Base-by-base conservation (phyloP, 108 stramenopile species). In the Thalassiosira profunda region DNA sequence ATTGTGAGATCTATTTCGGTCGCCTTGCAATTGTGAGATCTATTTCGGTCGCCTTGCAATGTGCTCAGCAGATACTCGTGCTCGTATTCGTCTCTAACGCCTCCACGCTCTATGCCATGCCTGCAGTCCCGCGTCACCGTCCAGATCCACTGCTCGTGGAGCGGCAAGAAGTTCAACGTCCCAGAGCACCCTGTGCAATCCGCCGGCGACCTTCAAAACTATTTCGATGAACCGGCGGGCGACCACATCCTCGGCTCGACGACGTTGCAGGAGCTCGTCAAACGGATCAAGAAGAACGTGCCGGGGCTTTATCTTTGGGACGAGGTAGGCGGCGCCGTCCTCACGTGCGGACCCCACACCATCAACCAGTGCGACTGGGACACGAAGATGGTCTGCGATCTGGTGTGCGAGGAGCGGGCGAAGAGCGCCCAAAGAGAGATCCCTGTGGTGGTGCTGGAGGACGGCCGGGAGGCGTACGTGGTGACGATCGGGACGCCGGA, bases 291-390 rank as follows among this genome's bases (percentile, higher is more conserved):
- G 57, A 20, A 28, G 12, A 29, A 63, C 17, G 61, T 65, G 24
- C 72, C 72, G 14, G 34, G 57, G 14, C 23, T 74, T 24, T 74
- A 64, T 28, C 56, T 74, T 10, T 58, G 55, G 63, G 72, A 74
- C 36, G 72, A 74, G 43, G 63, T 18, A 1, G 72, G 72, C 8
- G 72, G 72, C 5, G 12, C 20, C 14, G 63, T 45, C 4, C 44
- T 74, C 30, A 40, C 40, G 3, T 74, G 72, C 14, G 72, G 72
- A 4, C 18, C 52, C 3, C 49, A 74, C 26, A 31, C 52, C 4
- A 41, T 74, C 14, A 48, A 40, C 30, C 46, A 41, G 15, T 1
- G 1, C 15, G 72, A 74, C n/a, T 74, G 63, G 63, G 63, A 65
- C 3, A 52, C 40, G 1, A 65, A 57, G 0, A 64, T 74, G 72